Conservation (phyloP, 495 filamentous ascomycete species). For the Neurospora sp. region DNA sequence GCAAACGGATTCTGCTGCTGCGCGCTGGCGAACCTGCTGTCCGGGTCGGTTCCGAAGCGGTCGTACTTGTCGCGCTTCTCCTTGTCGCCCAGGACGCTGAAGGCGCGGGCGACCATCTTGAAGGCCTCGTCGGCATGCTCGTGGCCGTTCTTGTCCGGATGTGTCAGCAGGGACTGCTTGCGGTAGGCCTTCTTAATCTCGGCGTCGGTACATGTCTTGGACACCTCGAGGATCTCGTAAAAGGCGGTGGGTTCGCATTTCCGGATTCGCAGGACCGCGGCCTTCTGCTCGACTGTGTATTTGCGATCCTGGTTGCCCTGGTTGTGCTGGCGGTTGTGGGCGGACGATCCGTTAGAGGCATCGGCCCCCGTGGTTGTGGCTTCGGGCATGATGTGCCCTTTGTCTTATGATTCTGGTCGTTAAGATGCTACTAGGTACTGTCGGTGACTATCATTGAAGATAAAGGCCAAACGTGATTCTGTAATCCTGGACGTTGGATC, state of each 20-base stretch:
- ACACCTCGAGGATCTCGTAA: conserved; percentile 73
- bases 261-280: conserved; percentile 77
- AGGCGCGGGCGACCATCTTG: conserved; percentile 92
- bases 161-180: conserved; percentile 77
- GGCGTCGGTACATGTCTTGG: conserved; percentile 54
- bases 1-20: conserved; percentile 56
- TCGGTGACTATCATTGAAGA: not conserved
- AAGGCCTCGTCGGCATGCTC: conserved; percentile 95
- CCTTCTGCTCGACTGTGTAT: conserved; percentile 82
- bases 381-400: conserved; percentile 51
- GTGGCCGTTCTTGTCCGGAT: conserved; percentile 98
- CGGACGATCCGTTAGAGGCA: conserved; percentile 44
- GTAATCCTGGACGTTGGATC: not conserved
- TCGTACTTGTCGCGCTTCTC: conserved; percentile 87
- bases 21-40: conserved; percentile 64
- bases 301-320: conserved; percentile 88
- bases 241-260: conserved; percentile 76
- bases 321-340: conserved; percentile 75
- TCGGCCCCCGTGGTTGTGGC: conserved; percentile 68
- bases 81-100: conserved; percentile 84
- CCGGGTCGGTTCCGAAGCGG: conserved; percentile 81
- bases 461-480: not conserved
- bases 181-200: conserved; percentile 95
- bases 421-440: not conserved
- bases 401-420: not conserved